A percentile compares a stretch with the other conserved stretches of the same genome.
Evolutionary conservation across 768 basidiomycete species (phyloP).

Genomic region (Amanita jacksonii): DNA sequence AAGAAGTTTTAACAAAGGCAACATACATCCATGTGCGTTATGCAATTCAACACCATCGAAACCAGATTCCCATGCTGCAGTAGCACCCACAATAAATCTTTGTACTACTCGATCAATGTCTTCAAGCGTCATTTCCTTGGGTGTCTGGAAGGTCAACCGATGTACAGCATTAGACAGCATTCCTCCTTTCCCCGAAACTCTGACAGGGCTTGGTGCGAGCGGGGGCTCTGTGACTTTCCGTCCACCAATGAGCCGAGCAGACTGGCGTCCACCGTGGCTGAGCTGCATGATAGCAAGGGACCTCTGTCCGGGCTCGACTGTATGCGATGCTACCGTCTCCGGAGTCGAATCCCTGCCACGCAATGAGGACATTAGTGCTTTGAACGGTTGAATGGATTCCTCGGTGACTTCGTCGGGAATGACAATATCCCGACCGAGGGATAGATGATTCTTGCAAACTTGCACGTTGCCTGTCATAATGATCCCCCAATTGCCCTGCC

Average conservation of each 20-base stretch:
- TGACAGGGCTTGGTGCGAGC: slow-evolving; percentile 61
- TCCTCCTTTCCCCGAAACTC: slow-evolving; percentile 18
- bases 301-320: slow-evolving; percentile 7
- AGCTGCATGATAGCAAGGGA: slow-evolving; percentile 73
- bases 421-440: slow-evolving; percentile 65
- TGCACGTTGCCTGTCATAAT: slow-evolving; percentile 82
- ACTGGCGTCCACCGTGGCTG: slow-evolving; percentile 78
- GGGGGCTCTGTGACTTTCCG: slow-evolving; percentile 52
- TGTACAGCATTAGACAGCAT: slow-evolving; percentile 31
- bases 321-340: too few species aligned
- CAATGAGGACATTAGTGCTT: slow-evolving; percentile 38
- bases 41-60: slow-evolving; percentile 88
- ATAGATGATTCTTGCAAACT: slow-evolving; percentile 50
- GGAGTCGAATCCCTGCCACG: slow-evolving; percentile 26
- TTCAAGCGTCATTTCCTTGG: slow-evolving; percentile 40
- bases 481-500: slow-evolving; percentile 75
- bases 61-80: slow-evolving; percentile 52
- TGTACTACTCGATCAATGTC: slow-evolving; percentile 57
- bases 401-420: slow-evolving; percentile 37
- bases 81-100: slow-evolving; percentile 59
- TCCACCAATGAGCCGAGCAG: slow-evolving; percentile 61
- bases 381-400: slow-evolving; percentile 40
- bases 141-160: slow-evolving; percentile 51
- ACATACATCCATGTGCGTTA: slow-evolving; percentile 78
- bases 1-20: too few species aligned